Conservation (phyloP, 176 grass and related monocot genomes). For the Puya raimondii region DNA sequence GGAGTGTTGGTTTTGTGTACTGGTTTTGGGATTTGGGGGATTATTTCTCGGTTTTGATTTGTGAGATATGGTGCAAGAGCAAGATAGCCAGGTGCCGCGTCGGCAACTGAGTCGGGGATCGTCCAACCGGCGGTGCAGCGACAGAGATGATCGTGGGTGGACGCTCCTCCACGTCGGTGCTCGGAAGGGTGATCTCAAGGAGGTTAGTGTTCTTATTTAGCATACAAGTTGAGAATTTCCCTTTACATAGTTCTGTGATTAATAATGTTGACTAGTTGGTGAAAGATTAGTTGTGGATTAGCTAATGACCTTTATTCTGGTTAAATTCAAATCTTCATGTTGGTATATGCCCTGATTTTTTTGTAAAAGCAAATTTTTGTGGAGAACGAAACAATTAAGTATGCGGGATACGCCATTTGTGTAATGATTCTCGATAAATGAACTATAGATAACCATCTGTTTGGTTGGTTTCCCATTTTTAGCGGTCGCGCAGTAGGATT, state of each 20-base stretch:
- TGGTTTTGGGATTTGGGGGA: constrained; percentile 5
- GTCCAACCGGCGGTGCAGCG: constrained; percentile 19
- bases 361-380: too few relatives aligned
- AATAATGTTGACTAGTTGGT: background rate
- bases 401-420: too few relatives aligned
- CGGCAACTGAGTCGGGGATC: constrained; percentile 15
- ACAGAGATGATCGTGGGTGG: constrained; percentile 64
- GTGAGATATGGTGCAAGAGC: constrained; percentile 37
- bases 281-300: background rate
- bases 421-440: too few relatives aligned
- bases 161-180: constrained; percentile 72
- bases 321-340: too few relatives aligned
- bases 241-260: too few relatives aligned
- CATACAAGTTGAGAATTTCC: too few relatives aligned
- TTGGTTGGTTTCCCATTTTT: too few relatives aligned
- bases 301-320: too few relatives aligned
- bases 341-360: too few relatives aligned
- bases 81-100: constrained; percentile 9
- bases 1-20: background rate
- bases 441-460: too few relatives aligned
- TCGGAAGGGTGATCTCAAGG: constrained; percentile 76
- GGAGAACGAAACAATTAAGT: too few relatives aligned
- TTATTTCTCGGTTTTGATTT: background rate
- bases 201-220: constrained; percentile 30
- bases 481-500: too few relatives aligned